Evolutionary conservation across 1,139 yeast species (phyloP).

Genomic region (Dujonia santamariae): DNA sequence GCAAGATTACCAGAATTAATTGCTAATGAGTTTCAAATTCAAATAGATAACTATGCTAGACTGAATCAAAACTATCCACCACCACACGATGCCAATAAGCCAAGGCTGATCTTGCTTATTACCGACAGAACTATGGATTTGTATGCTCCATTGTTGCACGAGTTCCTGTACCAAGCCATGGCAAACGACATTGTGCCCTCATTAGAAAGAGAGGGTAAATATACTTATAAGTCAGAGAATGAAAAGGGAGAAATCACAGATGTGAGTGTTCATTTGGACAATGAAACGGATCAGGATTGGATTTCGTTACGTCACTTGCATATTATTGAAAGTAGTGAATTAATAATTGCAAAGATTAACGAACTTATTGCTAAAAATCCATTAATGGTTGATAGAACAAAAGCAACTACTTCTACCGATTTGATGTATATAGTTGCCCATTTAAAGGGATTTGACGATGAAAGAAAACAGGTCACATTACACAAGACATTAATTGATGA

Average conservation of each 20-base stretch:
- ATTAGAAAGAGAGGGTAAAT: constrained; percentile 52
- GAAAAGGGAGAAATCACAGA: constrained; percentile 53
- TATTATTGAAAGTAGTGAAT: constrained; percentile 71
- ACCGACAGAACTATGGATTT: constrained; percentile 83
- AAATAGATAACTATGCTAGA: constrained; percentile 74
- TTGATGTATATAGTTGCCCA: constrained; percentile 66
- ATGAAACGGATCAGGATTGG: constrained; percentile 79
- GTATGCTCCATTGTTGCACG: constrained; percentile 83
- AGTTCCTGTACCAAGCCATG: constrained; percentile 93
- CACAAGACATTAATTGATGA: constrained; percentile 62
- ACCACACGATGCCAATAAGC: constrained; percentile 51
- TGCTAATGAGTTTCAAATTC: constrained; percentile 69
- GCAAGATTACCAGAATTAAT: constrained; percentile 66
- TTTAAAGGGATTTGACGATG: constrained; percentile 65
- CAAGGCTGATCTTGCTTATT: constrained; percentile 71
- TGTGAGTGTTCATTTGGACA: constrained; percentile 41
- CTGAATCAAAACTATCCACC: constrained; percentile 62
- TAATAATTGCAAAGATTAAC: constrained; percentile 56
- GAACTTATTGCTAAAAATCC: constrained; percentile 75
- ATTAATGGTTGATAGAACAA: constrained; percentile 58
- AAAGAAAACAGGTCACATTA: constrained; percentile 55
- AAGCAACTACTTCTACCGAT: constrained; percentile 59
- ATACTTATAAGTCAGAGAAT: constrained; percentile 58
- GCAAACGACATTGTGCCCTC: constrained; percentile 67
- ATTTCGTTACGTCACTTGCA: constrained; percentile 68